These are phyloP conservation scores for Xylariaceae sp. DNA, from an alignment of 2,329 filamentous ascomycete genomes.

Conservation along the genomic window DNA sequence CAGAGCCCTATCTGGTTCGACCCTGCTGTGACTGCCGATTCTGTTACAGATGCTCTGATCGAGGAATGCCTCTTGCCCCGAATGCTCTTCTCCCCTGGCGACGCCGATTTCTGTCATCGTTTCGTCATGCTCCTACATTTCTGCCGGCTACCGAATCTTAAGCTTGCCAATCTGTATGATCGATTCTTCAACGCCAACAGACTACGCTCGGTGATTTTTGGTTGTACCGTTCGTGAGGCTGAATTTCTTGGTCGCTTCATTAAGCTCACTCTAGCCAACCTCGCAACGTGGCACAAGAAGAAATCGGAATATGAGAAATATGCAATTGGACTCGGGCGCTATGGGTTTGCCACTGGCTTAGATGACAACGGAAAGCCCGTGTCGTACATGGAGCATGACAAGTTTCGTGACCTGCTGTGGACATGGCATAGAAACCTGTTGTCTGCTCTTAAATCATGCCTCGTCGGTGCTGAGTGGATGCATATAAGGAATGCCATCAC, in stretches of 20 bases:
- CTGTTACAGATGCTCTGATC: constrained; percentile 70
- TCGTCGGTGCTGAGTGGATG: constrained; percentile 88
- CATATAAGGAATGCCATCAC: constrained; percentile 95
- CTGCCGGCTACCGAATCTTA: constrained; percentile 79
- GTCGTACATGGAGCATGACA: constrained; percentile 73
- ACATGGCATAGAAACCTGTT: constrained; percentile 87
- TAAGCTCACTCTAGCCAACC: constrained; percentile 73
- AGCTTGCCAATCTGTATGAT: constrained; percentile 77
- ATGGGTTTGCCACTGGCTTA: constrained; percentile 74
- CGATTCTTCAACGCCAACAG: constrained; percentile 80
- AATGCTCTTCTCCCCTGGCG: constrained; percentile 74
- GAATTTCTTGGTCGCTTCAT: constrained; percentile 92
- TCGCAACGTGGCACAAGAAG: constrained; percentile 80
- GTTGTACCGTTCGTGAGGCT: constrained; percentile 84
- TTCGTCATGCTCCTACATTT: constrained; percentile 86
- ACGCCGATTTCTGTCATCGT: constrained; percentile 84
- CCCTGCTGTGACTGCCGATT: constrained; percentile 57
- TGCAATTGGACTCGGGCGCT: constrained; percentile 57
- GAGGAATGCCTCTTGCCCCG: constrained; percentile 93
- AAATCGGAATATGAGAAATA: constrained; percentile 75
- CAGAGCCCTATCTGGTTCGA: constrained; percentile 71
- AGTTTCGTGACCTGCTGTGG: constrained; percentile 80
- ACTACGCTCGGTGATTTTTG: constrained; percentile 78
- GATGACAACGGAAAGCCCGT: constrained; percentile 67
- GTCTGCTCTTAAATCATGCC: constrained; percentile 73